Evolutionary conservation across 768 basidiomycete species (phyloP), one percentile per base, ranked within the genome.

Genomic region (Paxillus involutus): DNA sequence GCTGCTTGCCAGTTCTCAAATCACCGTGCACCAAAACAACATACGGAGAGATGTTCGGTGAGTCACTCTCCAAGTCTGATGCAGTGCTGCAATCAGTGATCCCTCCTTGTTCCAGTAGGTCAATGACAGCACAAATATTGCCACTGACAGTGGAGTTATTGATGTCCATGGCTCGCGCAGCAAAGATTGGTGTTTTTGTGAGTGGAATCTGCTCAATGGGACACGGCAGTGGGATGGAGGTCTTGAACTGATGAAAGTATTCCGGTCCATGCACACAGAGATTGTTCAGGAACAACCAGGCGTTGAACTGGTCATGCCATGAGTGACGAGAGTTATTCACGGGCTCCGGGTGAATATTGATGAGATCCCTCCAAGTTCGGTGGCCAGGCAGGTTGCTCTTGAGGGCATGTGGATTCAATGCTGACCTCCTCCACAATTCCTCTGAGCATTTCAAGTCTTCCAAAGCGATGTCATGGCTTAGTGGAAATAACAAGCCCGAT

Each of bases 401-500:
- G 10, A 33, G 32, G n/a, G 14, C 37, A 14, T 17, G 37, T 17
- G 37, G 60, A 47, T 74, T 74, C 21, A 63, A 41, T 0, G 47
- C 37, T n/a, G 61, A 69, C 36, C 45, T 63, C 19, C 59, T 45
- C 75, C 75, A 77, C 12, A 77, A 58, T 37, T 70, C 57, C 2
- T 68, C 48, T 0, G 71, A 68, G 51, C 70, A 75, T 3, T 59
- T 49, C 3, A 78, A 60, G 52, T 76, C 68, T 0, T 64, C 51
- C 0, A 47, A 11, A 10, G 51, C 59, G 12, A 64, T 47, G 6
- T 60, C 61, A 54, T 68, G 60, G 32, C 56, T 32, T 3, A 70
- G 49, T 7, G 49, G 59, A 35, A 72, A 55, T 2, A 66, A 37
- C 14, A 62, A 37, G 6, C 59, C 67, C 2, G 64, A 64, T 8